Evolutionary conservation across 495 filamentous ascomycete genomes (phyloP), one percentile per base, ranked within the genome.

Genomic region (Apiosordaria backusii): DNA sequence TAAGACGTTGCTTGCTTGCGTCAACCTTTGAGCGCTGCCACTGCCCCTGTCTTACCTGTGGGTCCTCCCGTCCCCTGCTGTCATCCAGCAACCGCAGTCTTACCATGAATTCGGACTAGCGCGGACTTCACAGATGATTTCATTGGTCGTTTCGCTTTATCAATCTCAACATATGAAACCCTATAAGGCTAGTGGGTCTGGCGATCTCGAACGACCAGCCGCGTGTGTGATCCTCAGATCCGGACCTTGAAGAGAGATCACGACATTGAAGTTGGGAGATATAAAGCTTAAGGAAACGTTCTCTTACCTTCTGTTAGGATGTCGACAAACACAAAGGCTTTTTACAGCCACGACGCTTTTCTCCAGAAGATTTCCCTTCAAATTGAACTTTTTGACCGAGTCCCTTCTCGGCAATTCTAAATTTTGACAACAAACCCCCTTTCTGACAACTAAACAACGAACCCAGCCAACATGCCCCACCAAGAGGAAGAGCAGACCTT

Each of bases 401-500:
- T 13, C 35, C 35, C 16, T 45, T 16, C 27, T 29, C 27, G 1
- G 35, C 35, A 35, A 35, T 4, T 35, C 29, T 10, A 0, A 5
- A 5, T 35, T 35, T 35, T 35, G 29, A 45, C 10, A 45, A 45
- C 35, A 45, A 45, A 29, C 27, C 35, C n/a, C n/a, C n/a, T n/a
- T n/a, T n/a, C n/a, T n/a, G n/a, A n/a, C n/a, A n/a, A n/a, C n/a
- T n/a, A n/a, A n/a, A n/a, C n/a, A n/a, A n/a, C n/a, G n/a, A n/a
- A n/a, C n/a, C 9, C 3, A 45, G 35, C 9, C 35, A 45, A 1
- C 35, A 45, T 45, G 35, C 35, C 35, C 16, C 35, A 45, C 9
- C 35, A 45, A 13, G 35, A 45, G 16, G 35, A 9, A 45, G 66
- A 68, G 21, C 29, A 18, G 19, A 69, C 67, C 19, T 72, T 72